A percentile compares a stretch with the other conserved stretches of the same genome.
Evolutionary conservation across 768 basidiomycete species (phyloP).

Genomic region (Calocera cornea): DNA sequence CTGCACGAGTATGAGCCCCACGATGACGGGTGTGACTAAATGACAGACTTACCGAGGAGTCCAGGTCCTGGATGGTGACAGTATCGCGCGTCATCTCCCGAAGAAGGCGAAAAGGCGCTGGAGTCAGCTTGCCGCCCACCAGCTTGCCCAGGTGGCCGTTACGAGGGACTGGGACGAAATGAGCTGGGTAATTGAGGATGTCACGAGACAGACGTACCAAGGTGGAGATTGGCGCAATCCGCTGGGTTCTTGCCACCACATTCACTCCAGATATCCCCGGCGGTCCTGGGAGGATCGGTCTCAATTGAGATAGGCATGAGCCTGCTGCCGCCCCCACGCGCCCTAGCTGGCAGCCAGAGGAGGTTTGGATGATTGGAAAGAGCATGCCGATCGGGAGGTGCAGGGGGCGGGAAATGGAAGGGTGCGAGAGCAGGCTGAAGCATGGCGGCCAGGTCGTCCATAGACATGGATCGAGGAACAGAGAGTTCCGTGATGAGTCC

Average conservation of each 20-base stretch:
- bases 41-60: background rate
- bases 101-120: background rate
- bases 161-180: background rate
- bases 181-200: no score
- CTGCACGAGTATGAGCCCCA: no score
- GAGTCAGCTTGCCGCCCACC: background rate
- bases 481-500: background rate
- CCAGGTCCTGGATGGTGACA: background rate
- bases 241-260: background rate
- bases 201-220: background rate
- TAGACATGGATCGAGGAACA: background rate
- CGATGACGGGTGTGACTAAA: no score
- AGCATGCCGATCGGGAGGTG: background rate
- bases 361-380: background rate
- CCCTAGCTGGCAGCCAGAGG: background rate
- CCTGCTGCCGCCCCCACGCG: background rate
- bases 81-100: background rate
- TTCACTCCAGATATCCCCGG: background rate
- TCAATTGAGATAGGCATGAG: background rate
- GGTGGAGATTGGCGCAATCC: background rate
- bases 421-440: background rate
- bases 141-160: background rate
- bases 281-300: background rate
- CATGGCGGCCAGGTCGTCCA: background rate
- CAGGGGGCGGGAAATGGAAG: background rate